Base-by-base conservation (phyloP, 2,329 filamentous ascomycete species). In the Lachnellula occidentalis region DNA sequence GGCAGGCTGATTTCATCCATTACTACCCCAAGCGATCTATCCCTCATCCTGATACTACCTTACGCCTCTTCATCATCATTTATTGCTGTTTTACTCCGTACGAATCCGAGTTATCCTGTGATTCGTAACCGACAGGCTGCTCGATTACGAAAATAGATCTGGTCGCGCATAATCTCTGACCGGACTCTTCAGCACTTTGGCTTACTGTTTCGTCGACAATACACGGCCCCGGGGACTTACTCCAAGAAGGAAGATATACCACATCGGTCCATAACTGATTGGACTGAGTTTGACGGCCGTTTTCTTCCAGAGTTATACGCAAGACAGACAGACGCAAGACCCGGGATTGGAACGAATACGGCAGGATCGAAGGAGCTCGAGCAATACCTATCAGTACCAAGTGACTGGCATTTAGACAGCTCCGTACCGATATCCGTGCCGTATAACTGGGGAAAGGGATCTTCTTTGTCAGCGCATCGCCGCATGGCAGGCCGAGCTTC, bases 1-100 rank as follows among this genome's bases (percentile, higher is more conserved):
- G 45, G 42, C 52, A 54, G 45, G 49, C 52, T 51, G 48, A 51
- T 53, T 50, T 57, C 47, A 50, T 42, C 37, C 41, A 19, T 27
- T 39, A 48, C 36, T 50, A 34, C 42, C 41, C 53, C 47, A 51
- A 47, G 48, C 43, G 53, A 50, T 36, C 45, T 55, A 21, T 47
- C 17, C 48, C 41, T 51, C 48, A 46, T 36, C 39, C 37, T 22
- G 46, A 51, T 55, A 51, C 53, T 37, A 55, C 47, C 42, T 50
- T 48, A 55, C 53, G 43, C 48, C 21, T 45, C 53, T 41, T 47
- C 42, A 31, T 51, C 45, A 48, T 48, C 34, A 34, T 36, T 37
- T 45, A 48, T 48, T 41, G 15, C 34, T n/a, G 22, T n/a, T 9
- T 41, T 51, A n/a, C n/a, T n/a, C n/a, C n/a, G n/a, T n/a, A 31